Base-by-base conservation (phyloP, 495 filamentous ascomycete species). In the Eremomyces bilateralis region DNA sequence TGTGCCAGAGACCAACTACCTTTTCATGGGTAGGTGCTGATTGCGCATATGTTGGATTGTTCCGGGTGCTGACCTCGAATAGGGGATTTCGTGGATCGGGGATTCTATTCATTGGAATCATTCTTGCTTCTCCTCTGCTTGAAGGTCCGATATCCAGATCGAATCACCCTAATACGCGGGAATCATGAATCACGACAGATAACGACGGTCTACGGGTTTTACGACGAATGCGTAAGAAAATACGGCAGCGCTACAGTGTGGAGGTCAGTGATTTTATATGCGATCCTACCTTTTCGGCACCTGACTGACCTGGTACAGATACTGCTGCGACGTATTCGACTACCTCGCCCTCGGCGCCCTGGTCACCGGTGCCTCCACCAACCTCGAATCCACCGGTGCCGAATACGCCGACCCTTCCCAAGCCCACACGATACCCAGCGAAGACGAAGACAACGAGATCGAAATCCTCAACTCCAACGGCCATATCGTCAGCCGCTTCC, bases 171-270 rank as follows among this genome's bases (percentile, higher is more conserved):
- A 19, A 92, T 97, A 52, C 71, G 88, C 38, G 88, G 88, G 15
- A 97, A 97, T 51, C 88, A 97, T 58, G 88, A 97, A 51, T 93
- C 83, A 12, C 69, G 88, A 27, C 88, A 97, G 50, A 97, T 97
- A 48, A 97, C 88, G 17, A 91, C 79, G 1, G 88, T 97, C 20
- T 97, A 97, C 52, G 88, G 88, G 35, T 97, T 97, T 61, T 97
- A 97, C 59, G 88, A 97, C 47, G 88, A 97, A 51, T 97, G 88
- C 48, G 61, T 94, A 34, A 73, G 90, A 28, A 97, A 97, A 58
- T 97, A 97, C 49, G 88, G 88, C 33, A 85, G 25, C 53, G 88
- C 88, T 13, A 97, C 94, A 42, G 88, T 97, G 1, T 97, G 88
- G 88, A 68, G 84, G 33, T 92, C 40, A 3, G 31, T 27, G 6